phyloP scores from a whole-genome alignment of 1,284 basidiomycete genomes.

The Coniophora puteana region DNA sequence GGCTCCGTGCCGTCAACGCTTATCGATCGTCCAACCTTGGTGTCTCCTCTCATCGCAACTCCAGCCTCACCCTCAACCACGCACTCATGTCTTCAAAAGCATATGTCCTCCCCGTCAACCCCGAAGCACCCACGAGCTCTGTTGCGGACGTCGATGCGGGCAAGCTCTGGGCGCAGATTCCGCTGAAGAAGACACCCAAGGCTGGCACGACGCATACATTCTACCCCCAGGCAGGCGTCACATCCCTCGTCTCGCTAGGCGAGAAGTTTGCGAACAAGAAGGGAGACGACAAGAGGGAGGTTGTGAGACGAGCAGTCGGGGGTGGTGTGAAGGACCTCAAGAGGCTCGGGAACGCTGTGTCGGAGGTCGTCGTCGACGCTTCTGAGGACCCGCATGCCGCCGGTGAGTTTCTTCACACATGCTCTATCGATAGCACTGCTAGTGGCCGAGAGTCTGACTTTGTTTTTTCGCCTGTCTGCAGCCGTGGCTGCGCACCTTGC shows the following conservation, averaged over 20 bases:
- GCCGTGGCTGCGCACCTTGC: conserved; percentile 78
- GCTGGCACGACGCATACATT: conserved; percentile 65
- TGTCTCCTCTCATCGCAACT: no score
- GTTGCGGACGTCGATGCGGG: conserved; percentile 28
- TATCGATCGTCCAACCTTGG: no score
- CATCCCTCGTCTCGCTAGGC: conserved; percentile 61
- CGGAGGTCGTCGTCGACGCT: conserved; percentile 57
- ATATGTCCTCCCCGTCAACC: conserved; percentile 42
- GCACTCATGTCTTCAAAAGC: conserved; percentile 38
- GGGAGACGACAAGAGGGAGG: conserved; percentile 51
- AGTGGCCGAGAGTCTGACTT: no score
- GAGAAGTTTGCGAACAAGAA: conserved; percentile 50
- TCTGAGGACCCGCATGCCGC: conserved; percentile 71
- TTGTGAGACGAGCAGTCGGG: conserved; percentile 64
- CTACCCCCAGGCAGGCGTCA: conserved; percentile 43
- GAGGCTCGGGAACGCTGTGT: conserved; percentile 51
- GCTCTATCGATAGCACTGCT: no score
- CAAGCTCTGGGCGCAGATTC: conserved; percentile 40
- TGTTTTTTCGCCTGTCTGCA: conserved; percentile 19
- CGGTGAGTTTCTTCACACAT: conserved; percentile 35
- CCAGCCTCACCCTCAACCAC: no score
- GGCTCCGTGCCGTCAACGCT: no score
- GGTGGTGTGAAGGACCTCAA: conserved; percentile 64
- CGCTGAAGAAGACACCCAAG: conserved; percentile 48
- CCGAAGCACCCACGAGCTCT: conserved; percentile 24